These are phyloP conservation scores for Xylaria sp. DNA, from an alignment of 2,329 filamentous ascomycete genomes.

Conservation along the genomic window DNA sequence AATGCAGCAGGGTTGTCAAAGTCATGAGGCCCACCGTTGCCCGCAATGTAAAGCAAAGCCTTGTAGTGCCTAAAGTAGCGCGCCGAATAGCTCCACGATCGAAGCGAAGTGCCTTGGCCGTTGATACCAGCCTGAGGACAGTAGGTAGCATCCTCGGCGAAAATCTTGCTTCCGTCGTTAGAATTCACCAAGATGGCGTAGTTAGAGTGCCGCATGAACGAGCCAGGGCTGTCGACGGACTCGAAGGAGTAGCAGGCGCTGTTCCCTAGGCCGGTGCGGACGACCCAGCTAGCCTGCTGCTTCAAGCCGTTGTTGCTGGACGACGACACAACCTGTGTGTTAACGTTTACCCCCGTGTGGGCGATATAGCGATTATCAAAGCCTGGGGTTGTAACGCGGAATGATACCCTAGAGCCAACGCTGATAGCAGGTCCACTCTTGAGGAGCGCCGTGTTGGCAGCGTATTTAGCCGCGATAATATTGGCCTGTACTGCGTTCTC, in stretches of 20 bases:
- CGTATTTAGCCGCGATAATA: slow-evolving; percentile 65
- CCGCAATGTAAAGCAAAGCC: slow-evolving; percentile 43
- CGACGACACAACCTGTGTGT: slow-evolving; percentile 60
- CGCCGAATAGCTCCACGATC: slow-evolving; percentile 65
- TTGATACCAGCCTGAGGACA: slow-evolving; percentile 60
- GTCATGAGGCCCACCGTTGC: slow-evolving; percentile 43
- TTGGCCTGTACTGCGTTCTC: slow-evolving; percentile 65
- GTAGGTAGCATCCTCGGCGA: slow-evolving; percentile 68
- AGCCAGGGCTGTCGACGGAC: slow-evolving; percentile 61
- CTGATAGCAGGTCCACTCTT: slow-evolving; percentile 54
- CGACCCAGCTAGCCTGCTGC: slow-evolving; percentile 58
- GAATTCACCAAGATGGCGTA: slow-evolving; percentile 57
- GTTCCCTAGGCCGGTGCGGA: slow-evolving; percentile 61
- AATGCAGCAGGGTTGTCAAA: slow-evolving; percentile 58
- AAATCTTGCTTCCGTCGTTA: slow-evolving; percentile 61
- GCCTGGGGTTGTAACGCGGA: slow-evolving; percentile 60
- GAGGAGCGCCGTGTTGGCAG: slow-evolving; percentile 48
- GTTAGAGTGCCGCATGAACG: slow-evolving; percentile 61
- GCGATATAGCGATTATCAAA: slow-evolving; percentile 61
- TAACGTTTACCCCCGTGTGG: slow-evolving; percentile 56
- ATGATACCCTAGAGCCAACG: slow-evolving; percentile 56
- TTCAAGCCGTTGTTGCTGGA: slow-evolving; percentile 56
- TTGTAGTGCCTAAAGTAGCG: slow-evolving; percentile 62
- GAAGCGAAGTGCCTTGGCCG: slow-evolving; percentile 56
- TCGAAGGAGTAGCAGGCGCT: slow-evolving; percentile 66